phyloP scores from a whole-genome alignment of 768 basidiomycete species.

The Ramaria sp. region DNA sequence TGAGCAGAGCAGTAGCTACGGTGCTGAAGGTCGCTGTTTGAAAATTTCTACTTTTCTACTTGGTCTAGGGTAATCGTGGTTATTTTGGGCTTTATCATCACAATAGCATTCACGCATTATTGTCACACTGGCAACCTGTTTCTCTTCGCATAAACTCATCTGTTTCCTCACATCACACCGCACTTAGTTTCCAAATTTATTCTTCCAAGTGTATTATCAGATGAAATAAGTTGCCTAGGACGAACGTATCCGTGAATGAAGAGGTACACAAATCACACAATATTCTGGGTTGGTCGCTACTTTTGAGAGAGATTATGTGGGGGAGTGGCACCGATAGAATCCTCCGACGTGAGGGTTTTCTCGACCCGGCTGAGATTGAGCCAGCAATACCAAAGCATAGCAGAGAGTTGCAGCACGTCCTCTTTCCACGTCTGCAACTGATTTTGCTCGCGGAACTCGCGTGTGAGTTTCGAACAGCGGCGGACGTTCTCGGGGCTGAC shows the following conservation, averaged over 20 bases:
- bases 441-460: constrained; percentile 87
- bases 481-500: constrained; percentile 88
- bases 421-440: constrained; percentile 85
- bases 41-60: not conserved
- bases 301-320: not conserved
- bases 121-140: not conserved
- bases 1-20: not conserved
- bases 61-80: not conserved
- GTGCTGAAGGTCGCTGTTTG: not conserved
- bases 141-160: not conserved
- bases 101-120: not conserved
- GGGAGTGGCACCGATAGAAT: not conserved
- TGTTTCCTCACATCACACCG: not conserved
- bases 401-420: constrained; percentile 82
- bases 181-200: not conserved
- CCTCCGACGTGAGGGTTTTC: not conserved
- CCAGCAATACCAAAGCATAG: constrained; percentile 95
- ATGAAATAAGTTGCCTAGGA: not conserved
- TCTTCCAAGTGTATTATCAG: not conserved
- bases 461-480: constrained; percentile 75
- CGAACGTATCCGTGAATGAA: too few species aligned
- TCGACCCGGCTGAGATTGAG: constrained; percentile 19
- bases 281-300: not conserved
- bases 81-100: not conserved
- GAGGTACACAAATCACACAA: not conserved